Conservation (phyloP, 768 basidiomycete species). For the Xerocomus brunneocitrinus region DNA sequence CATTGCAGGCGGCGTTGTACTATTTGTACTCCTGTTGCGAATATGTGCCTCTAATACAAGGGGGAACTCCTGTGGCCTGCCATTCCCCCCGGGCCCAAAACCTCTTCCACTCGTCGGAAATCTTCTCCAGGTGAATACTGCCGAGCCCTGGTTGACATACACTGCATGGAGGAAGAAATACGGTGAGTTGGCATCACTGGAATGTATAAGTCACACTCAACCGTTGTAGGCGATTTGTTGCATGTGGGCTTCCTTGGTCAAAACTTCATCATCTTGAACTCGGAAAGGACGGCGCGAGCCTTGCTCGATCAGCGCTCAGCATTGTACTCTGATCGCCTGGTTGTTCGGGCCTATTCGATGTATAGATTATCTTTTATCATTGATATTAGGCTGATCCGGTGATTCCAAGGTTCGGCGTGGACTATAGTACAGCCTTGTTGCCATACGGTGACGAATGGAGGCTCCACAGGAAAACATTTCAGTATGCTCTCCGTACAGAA, state of each 20-base stretch:
- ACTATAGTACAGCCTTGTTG: not conserved
- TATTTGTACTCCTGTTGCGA: not conserved
- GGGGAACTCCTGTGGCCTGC: not conserved
- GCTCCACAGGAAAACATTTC: constrained; percentile 28
- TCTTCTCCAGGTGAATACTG: constrained; percentile 22
- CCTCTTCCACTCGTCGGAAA: constrained; percentile 30
- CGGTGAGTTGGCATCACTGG: constrained; percentile 16
- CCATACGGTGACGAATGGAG: constrained; percentile 30
- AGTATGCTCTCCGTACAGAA: constrained; percentile 21
- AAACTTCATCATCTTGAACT: constrained; percentile 24
- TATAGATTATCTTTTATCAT: not conserved
- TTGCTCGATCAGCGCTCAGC: constrained; percentile 26
- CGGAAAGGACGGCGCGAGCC: constrained; percentile 24
- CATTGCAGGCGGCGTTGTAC: not conserved
- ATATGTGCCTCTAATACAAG: not conserved
- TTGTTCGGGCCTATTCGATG: not conserved
- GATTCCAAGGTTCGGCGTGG: not conserved
- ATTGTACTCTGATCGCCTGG: constrained; percentile 25
- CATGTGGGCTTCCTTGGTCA: constrained; percentile 11
- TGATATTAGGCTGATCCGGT: not conserved
- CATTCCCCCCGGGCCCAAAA: constrained; percentile 30
- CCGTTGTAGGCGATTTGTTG: not conserved
- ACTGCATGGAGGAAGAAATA: constrained; percentile 32
- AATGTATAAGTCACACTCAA: not conserved
- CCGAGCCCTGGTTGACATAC: constrained; percentile 33